These are phyloP conservation scores for Scheffersomyces cryptocercus DNA, from an alignment of 1,139 yeast species.

Conservation along the genomic window DNA sequence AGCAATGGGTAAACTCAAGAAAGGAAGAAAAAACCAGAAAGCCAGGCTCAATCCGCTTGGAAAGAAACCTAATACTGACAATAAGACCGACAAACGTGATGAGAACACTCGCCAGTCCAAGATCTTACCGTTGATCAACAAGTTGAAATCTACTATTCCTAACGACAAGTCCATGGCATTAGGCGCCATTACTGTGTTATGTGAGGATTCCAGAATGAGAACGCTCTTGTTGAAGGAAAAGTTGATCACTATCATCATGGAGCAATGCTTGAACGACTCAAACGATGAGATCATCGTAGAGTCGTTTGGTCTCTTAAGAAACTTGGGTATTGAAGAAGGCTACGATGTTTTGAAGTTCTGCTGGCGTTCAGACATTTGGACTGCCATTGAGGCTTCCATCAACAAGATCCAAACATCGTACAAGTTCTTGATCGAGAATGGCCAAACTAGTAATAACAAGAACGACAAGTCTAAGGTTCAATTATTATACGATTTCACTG, in stretches of 20 bases:
- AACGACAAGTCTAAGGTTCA: slow-evolving; percentile 45
- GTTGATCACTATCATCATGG: slow-evolving; percentile 62
- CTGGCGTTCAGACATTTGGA: slow-evolving; percentile 81
- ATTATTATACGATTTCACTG: slow-evolving; percentile 65
- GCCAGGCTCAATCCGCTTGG: slow-evolving; percentile 43
- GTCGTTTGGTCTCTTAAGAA: slow-evolving; percentile 77
- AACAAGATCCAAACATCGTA: slow-evolving; percentile 52
- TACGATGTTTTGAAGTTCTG: slow-evolving; percentile 72
- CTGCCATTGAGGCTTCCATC: slow-evolving; percentile 52
- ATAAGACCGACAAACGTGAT: slow-evolving; percentile 39
- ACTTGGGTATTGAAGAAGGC: slow-evolving; percentile 85
- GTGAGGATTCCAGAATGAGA: slow-evolving; percentile 70
- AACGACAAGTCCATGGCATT: slow-evolving; percentile 81
- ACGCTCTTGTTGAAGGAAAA: slow-evolving; percentile 67
- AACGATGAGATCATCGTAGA: slow-evolving; percentile 78
- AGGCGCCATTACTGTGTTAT: slow-evolving; percentile 67
- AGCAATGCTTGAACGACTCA: slow-evolving; percentile 63
- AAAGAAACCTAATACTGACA: slow-evolving; percentile 15
- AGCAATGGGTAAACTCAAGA: slow-evolving; percentile 74
- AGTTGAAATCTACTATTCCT: slow-evolving; percentile 61
- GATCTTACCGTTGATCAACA: slow-evolving; percentile 66
- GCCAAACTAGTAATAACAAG: slow-evolving; percentile 18
- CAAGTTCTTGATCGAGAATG: slow-evolving; percentile 34
- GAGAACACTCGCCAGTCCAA: slow-evolving; percentile 54
- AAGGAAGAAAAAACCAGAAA: slow-evolving; percentile 61